A percentile compares a stretch with the other conserved stretches of the same genome.
phyloP scores from a whole-genome alignment of 495 filamentous ascomycete species.

The Parathielavia appendiculata region DNA sequence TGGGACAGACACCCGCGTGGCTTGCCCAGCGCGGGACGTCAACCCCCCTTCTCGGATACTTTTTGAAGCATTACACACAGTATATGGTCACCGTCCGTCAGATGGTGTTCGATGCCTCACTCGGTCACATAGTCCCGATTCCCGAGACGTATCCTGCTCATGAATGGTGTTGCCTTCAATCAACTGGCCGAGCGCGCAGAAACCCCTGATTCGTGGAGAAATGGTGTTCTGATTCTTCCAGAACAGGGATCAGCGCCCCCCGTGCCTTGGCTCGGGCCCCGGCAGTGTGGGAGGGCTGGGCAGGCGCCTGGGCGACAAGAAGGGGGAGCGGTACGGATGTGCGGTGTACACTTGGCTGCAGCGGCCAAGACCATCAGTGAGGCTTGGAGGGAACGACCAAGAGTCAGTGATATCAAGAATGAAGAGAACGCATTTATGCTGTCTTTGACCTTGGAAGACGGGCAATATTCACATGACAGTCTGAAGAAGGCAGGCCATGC shows the following conservation, averaged over 20 bases:
- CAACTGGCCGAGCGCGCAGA: neutral
- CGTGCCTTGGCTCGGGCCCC: neutral
- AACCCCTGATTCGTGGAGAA: constrained; percentile 16
- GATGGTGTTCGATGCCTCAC: neutral
- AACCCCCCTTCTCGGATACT: too few species aligned
- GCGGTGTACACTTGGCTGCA: too few species aligned
- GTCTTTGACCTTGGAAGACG: too few species aligned
- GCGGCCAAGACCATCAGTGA: too few species aligned
- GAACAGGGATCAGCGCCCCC: constrained; percentile 3
- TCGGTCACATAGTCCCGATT: neutral
- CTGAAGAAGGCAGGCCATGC: too few species aligned
- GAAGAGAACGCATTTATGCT: too few species aligned
- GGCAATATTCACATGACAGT: too few species aligned
- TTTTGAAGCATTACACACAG: too few species aligned
- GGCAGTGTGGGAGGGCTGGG: constrained; percentile 9
- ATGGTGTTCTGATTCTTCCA: constrained; percentile 4
- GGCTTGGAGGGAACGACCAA: too few species aligned
- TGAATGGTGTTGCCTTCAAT: neutral
- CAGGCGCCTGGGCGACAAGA: neutral
- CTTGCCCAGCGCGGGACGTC: neutral
- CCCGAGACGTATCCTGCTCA: neutral
- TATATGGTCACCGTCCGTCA: too few species aligned
- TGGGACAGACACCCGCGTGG: constrained; percentile 4
- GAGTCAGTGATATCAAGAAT: too few species aligned
- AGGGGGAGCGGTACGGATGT: neutral